Evolutionary conservation across 2,329 filamentous ascomycete genomes (phyloP).

Genomic region (Trichoderma arundinaceum): DNA sequence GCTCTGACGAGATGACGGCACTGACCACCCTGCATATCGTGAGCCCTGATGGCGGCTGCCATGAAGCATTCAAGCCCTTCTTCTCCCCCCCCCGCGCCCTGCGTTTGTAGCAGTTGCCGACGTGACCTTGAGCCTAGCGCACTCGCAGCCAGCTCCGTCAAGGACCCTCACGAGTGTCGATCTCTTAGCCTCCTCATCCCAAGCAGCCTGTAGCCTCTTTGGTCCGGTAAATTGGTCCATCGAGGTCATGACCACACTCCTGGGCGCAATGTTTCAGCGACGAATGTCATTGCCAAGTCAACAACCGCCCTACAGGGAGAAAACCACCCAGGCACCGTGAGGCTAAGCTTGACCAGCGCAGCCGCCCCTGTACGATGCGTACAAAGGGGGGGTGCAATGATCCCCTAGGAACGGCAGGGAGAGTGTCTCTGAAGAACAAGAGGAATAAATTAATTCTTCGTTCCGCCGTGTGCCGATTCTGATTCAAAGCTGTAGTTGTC

Average conservation of each 20-base stretch:
- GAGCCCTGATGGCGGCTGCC: conserved; percentile 4
- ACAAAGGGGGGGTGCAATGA: conserved; percentile 7
- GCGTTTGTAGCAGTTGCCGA: conserved; percentile 14
- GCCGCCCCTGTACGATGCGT: neutral
- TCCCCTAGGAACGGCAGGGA: neutral
- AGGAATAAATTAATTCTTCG: neutral
- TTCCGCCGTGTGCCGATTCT: neutral
- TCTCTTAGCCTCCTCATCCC: neutral
- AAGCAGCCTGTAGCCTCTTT: neutral
- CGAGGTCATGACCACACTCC: conserved; percentile 5
- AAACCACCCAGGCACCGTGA: conserved; percentile 17
- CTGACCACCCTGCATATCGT: conserved; percentile 29
- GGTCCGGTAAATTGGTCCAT: neutral
- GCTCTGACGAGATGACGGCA: conserved; percentile 19
- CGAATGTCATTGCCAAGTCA: conserved; percentile 39
- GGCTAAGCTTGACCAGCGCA: conserved; percentile 6
- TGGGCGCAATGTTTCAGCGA: conserved; percentile 34
- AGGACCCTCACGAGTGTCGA: conserved; percentile 5
- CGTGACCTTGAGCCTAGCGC: neutral
- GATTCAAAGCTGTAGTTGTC: neutral
- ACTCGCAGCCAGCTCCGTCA: conserved; percentile 16
- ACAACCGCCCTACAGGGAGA: conserved; percentile 30
- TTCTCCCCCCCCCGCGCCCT: neutral
- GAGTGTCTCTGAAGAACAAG: conserved; percentile 15
- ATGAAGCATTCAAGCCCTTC: conserved; percentile 3